phyloP scores from a whole-genome alignment of 495 filamentous ascomycete genomes.

The Gamarada debralockiae region DNA sequence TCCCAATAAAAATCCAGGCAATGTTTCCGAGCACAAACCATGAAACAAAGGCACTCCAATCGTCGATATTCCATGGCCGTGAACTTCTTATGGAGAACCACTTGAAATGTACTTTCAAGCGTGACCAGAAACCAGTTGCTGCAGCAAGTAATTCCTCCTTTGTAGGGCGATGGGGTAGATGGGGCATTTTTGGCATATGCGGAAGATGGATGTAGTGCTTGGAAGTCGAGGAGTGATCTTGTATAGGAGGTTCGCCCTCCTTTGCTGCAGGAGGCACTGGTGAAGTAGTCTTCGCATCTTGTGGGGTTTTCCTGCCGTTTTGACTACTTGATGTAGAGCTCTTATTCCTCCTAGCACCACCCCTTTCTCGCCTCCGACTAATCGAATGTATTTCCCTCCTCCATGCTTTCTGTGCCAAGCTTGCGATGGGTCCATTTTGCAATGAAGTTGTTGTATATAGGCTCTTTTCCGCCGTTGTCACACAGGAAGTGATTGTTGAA shows the following conservation, averaged over 20 bases:
- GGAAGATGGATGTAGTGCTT: slow-evolving; percentile 40
- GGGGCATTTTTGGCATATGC: slow-evolving; percentile 46
- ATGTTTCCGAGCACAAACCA: slow-evolving; percentile 94
- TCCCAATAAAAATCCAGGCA: slow-evolving; percentile 90
- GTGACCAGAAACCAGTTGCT: slow-evolving; percentile 87
- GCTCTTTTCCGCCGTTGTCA: slow-evolving; percentile 14
- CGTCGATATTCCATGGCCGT: slow-evolving; percentile 93
- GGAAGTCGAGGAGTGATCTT: neutral
- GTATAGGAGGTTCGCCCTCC: neutral
- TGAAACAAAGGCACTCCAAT: slow-evolving; percentile 91
- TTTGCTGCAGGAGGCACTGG: slow-evolving; percentile 11
- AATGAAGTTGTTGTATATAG: slow-evolving; percentile 10
- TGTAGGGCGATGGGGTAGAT: slow-evolving; percentile 78
- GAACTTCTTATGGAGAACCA: slow-evolving; percentile 95
- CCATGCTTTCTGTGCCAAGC: slow-evolving; percentile 19
- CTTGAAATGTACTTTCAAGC: slow-evolving; percentile 90
- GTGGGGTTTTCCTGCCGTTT: slow-evolving; percentile 6
- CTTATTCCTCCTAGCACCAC: slow-evolving; percentile 34
- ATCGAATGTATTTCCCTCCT: slow-evolving; percentile 21
- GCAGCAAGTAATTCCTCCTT: slow-evolving; percentile 92
- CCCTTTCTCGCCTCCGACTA: slow-evolving; percentile 21
- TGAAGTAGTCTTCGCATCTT: slow-evolving; percentile 9
- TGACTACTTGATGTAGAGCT: slow-evolving; percentile 37
- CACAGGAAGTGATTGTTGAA: slow-evolving; percentile 11
- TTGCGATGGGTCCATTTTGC: slow-evolving; percentile 1